phyloP scores from a whole-genome alignment of 2,329 filamentous ascomycete species.

The Aspergillus ochraceus region DNA sequence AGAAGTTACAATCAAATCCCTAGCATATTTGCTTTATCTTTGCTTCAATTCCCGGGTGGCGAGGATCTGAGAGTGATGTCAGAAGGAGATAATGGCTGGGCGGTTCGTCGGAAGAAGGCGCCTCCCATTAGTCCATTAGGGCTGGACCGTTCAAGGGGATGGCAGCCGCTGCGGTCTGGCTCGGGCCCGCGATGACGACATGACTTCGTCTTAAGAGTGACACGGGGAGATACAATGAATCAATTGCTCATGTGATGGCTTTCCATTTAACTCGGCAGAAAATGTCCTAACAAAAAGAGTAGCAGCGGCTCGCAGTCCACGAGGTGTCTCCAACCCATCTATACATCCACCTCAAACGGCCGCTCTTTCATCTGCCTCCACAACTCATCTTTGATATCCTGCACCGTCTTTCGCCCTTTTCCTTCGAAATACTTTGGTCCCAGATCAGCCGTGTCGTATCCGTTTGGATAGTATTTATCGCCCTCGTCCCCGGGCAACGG shows the following conservation, averaged over 20 bases:
- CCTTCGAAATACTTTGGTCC: conserved; percentile 59
- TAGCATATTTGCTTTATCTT: too few relatives aligned
- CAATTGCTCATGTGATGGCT: too few relatives aligned
- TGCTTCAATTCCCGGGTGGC: too few relatives aligned
- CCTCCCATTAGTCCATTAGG: neutral
- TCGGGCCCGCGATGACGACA: conserved; percentile 4
- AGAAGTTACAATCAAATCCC: too few relatives aligned
- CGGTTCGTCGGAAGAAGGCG: neutral
- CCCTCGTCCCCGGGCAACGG: conserved; percentile 51
- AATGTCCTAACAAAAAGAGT: neutral
- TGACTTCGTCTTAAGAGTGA: neutral
- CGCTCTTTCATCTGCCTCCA: conserved; percentile 28
- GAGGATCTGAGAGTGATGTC: too few relatives aligned
- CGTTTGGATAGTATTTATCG: conserved; percentile 49
- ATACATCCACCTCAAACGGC: conserved; percentile 1
- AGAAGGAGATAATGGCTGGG: too few relatives aligned
- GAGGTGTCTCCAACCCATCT: neutral
- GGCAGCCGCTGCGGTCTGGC: neutral
- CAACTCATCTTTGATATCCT: conserved; percentile 41
- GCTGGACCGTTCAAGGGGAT: neutral
- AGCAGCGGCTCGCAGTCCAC: too few relatives aligned
- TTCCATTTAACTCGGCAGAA: too few relatives aligned
- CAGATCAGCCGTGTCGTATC: conserved; percentile 56
- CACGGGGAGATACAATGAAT: too few relatives aligned
- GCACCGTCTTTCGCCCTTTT: conserved; percentile 44